These are phyloP conservation scores for Acacia pycnantha DNA, from an alignment of 331 rosid genomes.

Conservation along the genomic window DNA sequence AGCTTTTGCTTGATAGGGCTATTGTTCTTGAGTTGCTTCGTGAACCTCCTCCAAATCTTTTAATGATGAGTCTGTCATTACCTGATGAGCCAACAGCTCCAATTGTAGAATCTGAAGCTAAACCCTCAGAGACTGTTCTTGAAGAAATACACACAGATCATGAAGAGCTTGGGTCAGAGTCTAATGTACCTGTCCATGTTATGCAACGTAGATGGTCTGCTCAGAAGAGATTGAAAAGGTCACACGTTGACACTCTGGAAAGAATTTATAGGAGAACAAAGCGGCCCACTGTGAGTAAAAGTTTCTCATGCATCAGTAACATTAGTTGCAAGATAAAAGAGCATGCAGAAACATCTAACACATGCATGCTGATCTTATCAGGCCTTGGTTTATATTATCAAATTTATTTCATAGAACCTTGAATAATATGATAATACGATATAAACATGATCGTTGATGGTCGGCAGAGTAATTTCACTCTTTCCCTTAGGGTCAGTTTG, in stretches of 20 bases:
- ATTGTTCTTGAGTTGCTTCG: conserved; percentile 85
- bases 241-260: conserved; percentile 77
- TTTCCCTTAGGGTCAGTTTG: not conserved
- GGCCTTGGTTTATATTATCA: not conserved
- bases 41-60: conserved; percentile 78
- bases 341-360: conserved; percentile 20
- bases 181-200: conserved; percentile 63
- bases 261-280: conserved; percentile 70
- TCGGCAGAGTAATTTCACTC: not conserved
- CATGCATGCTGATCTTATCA: conserved; percentile 10
- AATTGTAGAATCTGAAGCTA: conserved; percentile 36
- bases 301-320: conserved; percentile 16
- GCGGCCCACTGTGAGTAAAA: conserved; percentile 86
- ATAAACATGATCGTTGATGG: conserved; percentile 20
- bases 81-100: conserved; percentile 56
- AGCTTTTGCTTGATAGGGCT: conserved; percentile 88
- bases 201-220: conserved; percentile 65
- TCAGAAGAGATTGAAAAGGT: conserved; percentile 79
- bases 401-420: not conserved
- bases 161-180: conserved; percentile 31
- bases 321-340: conserved; percentile 12
- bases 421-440: not conserved
- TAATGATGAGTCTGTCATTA: conserved; percentile 75
- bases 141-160: conserved; percentile 39
- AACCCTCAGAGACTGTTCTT: conserved; percentile 37